Evolutionary conservation across 75 land plant genomes (phyloP).

Genomic region (Chamaecyparis obtusa): DNA sequence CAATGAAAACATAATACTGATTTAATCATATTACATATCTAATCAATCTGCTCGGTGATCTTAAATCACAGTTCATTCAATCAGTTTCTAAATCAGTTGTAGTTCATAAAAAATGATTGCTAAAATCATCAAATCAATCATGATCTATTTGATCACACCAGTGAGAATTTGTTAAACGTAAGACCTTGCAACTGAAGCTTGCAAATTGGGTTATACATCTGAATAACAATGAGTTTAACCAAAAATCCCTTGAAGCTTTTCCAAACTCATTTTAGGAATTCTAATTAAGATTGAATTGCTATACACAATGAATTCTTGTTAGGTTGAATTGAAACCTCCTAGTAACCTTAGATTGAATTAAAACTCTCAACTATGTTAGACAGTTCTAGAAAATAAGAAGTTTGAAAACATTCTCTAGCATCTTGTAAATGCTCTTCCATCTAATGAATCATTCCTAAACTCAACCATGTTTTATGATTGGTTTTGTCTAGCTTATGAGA

Average conservation of each 20-base stretch:
- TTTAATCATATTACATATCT: too few relatives aligned
- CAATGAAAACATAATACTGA: too few relatives aligned
- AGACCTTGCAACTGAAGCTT: not conserved
- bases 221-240: not conserved
- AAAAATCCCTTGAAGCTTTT: not conserved
- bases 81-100: too few relatives aligned
- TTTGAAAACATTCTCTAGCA: constrained; percentile 70
- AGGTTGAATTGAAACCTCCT: not conserved
- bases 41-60: too few relatives aligned
- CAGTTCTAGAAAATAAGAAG: constrained; percentile 66
- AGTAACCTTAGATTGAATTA: constrained; percentile 17
- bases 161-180: not conserved
- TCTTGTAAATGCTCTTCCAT: constrained; percentile 36
- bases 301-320: not conserved
- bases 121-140: not conserved
- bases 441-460: constrained; percentile 56
- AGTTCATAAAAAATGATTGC: too few relatives aligned
- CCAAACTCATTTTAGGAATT: not conserved
- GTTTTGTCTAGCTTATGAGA: constrained; percentile 54
- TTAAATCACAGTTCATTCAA: too few relatives aligned
- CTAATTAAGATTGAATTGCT: not conserved
- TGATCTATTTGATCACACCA: not conserved
- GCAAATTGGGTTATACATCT: not conserved
- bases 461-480: constrained; percentile 60
- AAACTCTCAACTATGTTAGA: constrained; percentile 70